Conservation (phyloP, 208 protist genomes). For the Leishmania martiniquensis region DNA sequence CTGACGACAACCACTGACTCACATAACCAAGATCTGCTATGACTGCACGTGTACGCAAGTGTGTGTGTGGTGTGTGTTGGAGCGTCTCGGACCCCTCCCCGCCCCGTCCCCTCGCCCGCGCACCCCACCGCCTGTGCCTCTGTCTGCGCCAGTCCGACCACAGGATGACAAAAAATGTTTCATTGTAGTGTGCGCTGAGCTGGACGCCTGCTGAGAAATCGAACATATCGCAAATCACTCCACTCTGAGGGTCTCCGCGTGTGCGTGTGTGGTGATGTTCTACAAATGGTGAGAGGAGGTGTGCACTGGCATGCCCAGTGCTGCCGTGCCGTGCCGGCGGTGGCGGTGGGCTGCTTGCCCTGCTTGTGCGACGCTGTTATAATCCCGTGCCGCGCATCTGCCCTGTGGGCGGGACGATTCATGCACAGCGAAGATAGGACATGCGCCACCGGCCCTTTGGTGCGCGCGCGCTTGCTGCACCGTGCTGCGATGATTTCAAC, state of each 20-base stretch:
- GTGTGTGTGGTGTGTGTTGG: neutral
- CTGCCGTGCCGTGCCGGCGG: slow-evolving; percentile 30
- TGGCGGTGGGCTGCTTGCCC: neutral
- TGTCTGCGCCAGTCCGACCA: neutral
- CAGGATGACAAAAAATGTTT: slow-evolving; percentile 26
- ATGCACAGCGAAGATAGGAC: slow-evolving; percentile 50
- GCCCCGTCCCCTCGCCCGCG: neutral
- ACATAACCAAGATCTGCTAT: slow-evolving; percentile 87
- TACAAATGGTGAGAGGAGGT: neutral
- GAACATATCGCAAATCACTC: slow-evolving; percentile 42
- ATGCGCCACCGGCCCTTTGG: neutral
- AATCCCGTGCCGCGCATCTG: slow-evolving; percentile 38
- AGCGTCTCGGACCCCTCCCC: neutral
- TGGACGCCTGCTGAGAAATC: slow-evolving; percentile 35
- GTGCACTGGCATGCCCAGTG: neutral
- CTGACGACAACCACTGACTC: slow-evolving; percentile 76
- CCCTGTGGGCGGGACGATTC: slow-evolving; percentile 39
- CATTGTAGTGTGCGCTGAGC: slow-evolving; percentile 28
- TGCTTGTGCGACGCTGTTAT: slow-evolving; percentile 8
- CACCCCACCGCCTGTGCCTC: neutral
- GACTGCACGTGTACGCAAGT: slow-evolving; percentile 14
- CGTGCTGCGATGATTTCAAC: slow-evolving; percentile 13
- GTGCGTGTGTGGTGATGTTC: neutral
- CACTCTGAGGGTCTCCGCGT: slow-evolving; percentile 25
- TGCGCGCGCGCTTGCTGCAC: neutral